These are phyloP conservation scores for Xylaria flabelliformis DNA, from an alignment of 495 filamentous ascomycete genomes.

Conservation along the genomic window DNA sequence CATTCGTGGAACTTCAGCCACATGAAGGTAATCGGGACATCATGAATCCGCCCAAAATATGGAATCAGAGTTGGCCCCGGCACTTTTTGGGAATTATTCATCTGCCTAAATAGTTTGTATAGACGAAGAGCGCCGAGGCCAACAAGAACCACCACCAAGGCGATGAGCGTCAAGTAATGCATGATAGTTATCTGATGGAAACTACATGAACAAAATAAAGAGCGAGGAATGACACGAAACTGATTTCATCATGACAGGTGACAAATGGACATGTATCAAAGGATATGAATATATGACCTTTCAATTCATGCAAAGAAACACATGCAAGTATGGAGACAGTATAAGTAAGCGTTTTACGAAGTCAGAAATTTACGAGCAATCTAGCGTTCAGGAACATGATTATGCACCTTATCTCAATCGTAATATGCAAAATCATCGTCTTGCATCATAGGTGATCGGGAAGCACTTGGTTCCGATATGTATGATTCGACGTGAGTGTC, in stretches of 20 bases:
- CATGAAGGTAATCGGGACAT: conserved; percentile 54
- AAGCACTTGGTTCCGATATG: background rate
- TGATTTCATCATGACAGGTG: background rate
- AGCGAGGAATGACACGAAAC: background rate
- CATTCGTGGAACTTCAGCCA: conserved; percentile 62
- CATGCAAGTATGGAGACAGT: background rate
- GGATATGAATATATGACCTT: background rate
- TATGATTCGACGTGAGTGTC: background rate
- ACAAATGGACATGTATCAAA: background rate
- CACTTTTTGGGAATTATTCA: conserved; percentile 41
- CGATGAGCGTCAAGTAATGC: conserved; percentile 29
- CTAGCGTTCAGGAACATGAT: background rate
- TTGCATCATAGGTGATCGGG: background rate
- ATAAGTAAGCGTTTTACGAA: background rate
- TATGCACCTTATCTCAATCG: background rate
- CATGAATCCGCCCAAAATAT: conserved; percentile 53
- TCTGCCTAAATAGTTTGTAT: conserved; percentile 38
- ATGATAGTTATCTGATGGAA: conserved; percentile 1
- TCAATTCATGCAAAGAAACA: background rate
- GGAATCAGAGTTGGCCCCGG: conserved; percentile 50
- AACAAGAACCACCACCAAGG: conserved; percentile 35
- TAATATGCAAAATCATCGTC: background rate
- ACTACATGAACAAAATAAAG: background rate
- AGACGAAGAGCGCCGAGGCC: conserved; percentile 38
- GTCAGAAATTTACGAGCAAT: background rate